A percentile compares a stretch with the other conserved stretches of the same genome.
Evolutionary conservation across 192 early-diverging fungal genomes (phyloP).

Genomic region (Backusella mclennaniae): DNA sequence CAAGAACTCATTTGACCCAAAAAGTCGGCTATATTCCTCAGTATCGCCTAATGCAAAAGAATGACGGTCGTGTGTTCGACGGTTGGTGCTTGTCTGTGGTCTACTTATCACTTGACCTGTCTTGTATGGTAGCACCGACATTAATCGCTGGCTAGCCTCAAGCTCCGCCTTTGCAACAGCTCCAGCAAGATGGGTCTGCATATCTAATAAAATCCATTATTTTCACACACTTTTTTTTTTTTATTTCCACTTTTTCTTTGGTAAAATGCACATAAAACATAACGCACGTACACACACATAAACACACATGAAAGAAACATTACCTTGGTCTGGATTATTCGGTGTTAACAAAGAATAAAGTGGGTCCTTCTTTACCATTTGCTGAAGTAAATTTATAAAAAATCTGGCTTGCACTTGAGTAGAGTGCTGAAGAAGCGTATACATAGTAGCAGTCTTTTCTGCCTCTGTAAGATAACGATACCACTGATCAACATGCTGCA

Average conservation of each 20-base stretch:
- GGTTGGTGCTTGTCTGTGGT: constrained; percentile 14
- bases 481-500: constrained; percentile 95
- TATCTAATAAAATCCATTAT: constrained; percentile 16
- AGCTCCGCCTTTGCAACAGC: constrained; percentile 58
- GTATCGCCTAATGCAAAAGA: constrained; percentile 36
- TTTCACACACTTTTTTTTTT: not conserved
- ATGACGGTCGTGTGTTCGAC: constrained; percentile 33
- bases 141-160: constrained; percentile 41
- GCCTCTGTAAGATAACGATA: constrained; percentile 87
- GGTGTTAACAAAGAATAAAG: constrained; percentile 56
- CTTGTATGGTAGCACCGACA: constrained; percentile 35
- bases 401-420: constrained; percentile 92
- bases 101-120: constrained; percentile 33
- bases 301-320: not conserved
- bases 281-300: not conserved
- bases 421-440: constrained; percentile 87
- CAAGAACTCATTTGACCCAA: not conserved
- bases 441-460: constrained; percentile 89
- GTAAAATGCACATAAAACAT: not conserved
- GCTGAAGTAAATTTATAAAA: constrained; percentile 91
- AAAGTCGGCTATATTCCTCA: constrained; percentile 27
- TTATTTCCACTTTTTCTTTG: no score
- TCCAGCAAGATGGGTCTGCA: constrained; percentile 48
- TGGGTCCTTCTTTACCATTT: constrained; percentile 88
- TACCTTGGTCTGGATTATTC: constrained; percentile 53